Base-by-base conservation (phyloP, 345 rosid species). In the Arabis alpina region DNA sequence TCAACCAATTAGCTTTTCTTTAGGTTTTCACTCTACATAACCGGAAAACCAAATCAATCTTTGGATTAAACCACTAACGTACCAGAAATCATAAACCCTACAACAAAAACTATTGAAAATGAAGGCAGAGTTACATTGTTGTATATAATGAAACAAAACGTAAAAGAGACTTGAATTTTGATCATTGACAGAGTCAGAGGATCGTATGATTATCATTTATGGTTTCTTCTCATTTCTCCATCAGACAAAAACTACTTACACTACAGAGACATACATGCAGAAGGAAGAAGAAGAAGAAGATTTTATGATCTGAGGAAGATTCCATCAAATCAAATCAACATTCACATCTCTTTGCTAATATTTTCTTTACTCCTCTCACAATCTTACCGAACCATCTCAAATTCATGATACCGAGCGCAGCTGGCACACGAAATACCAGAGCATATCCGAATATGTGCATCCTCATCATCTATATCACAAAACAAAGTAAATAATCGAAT, bases 381-480 rank as follows among this genome's bases (percentile, higher is more conserved):
- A 92, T 92, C 81, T 88, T 92, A 39, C 81, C 69, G 54, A 92
- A 90, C 98, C 97, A 92, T 76, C 86, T 70, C 81, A 92, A 71
- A 84, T 92, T 92, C 98, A 92, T 83, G 56, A 79, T 48, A 28
- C 80, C 91, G 1, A 90, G 81, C n/a, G 66, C 82, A 4, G 79
- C 51, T 8, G 98, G 98, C 79, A 90, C 98, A 4, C 74, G 73
- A 12, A 81, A 76, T 24, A 79, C 91, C 83, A 92, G 67, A 34
- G 76, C 66, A 27, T 76, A 73, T 14, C 98, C 95, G 8, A 81
- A 80, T 39, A 51, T 57, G 64, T 81, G 86, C 91, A 92, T 81
- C 80, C 80, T 83, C 37, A 85, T 75, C 23, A 93, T 84, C 98
- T 93, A 83, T 52, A n/a, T n/a, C n/a, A n/a, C n/a, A n/a, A n/a